These are phyloP conservation scores for Cyclostephanos invisitatus DNA, from an alignment of 108 stramenopile species.

Conservation along the genomic window DNA sequence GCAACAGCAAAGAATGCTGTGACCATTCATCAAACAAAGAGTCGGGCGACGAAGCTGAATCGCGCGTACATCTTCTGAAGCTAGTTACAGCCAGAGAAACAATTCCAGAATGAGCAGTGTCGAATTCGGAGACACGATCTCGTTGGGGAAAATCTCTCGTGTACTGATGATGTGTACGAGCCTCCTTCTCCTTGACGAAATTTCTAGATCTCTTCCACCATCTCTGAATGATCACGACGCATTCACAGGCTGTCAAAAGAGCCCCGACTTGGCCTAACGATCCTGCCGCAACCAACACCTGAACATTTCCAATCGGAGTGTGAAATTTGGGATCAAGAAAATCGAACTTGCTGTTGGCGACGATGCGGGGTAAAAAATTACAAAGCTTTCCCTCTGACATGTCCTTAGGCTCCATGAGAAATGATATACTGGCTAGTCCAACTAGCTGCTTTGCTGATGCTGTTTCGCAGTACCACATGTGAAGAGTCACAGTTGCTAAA, in stretches of 20 bases:
- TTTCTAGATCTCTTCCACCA: constrained; percentile 21
- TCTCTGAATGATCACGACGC: constrained; percentile 12
- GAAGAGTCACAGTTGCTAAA: constrained; percentile 5
- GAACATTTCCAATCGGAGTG: constrained; percentile 32
- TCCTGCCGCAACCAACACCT: constrained; percentile 22
- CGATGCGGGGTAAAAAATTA: constrained; percentile 12
- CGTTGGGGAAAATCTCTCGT: not conserved
- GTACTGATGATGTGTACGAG: not conserved
- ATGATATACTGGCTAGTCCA: constrained; percentile 2
- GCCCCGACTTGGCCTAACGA: constrained; percentile 15
- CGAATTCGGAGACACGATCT: constrained; percentile 7
- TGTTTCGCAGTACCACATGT: constrained; percentile 3
- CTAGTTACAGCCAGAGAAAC: not conserved
- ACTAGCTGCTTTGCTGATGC: not conserved
- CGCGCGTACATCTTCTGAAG: not conserved
- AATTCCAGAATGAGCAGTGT: constrained; percentile 8
- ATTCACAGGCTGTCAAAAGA: not conserved
- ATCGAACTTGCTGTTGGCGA: constrained; percentile 25
- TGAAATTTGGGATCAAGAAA: constrained; percentile 16
- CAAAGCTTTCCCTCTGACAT: constrained; percentile 3
- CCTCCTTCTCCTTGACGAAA: constrained; percentile 3
- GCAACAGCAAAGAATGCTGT: constrained; percentile 12
- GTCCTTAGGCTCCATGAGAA: not conserved
- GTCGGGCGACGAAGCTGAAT: constrained; percentile 36
- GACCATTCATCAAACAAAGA: constrained; percentile 48